Evolutionary conservation across 2,329 filamentous ascomycete species (phyloP).

Genomic region (Paecilomyces niveus): DNA sequence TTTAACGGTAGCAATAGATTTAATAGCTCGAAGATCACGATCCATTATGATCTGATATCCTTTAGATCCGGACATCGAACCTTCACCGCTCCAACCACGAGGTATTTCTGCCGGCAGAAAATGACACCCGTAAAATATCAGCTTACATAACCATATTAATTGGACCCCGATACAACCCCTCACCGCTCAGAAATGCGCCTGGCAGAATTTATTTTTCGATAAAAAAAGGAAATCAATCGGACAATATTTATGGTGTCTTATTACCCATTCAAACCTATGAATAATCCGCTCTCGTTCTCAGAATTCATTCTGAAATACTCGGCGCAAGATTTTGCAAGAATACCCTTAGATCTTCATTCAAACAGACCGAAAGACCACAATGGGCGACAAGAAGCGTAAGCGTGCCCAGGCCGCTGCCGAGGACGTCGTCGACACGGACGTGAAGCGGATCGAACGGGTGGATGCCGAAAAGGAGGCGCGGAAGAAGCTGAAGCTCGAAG

Average conservation of each 20-base stretch:
- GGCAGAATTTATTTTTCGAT: conserved; percentile 5
- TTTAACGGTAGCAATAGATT: neutral
- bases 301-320: neutral
- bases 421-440: conserved; percentile 20
- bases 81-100: too few relatives aligned
- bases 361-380: conserved; percentile 5
- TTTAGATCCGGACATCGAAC: neutral
- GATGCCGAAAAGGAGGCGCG: conserved; percentile 19
- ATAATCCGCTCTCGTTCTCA: neutral
- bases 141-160: neutral
- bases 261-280: too few relatives aligned
- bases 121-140: neutral
- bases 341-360: neutral
- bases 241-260: neutral
- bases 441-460: conserved; percentile 24
- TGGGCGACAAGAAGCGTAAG: conserved; percentile 35
- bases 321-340: too few relatives aligned
- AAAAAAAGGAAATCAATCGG: neutral
- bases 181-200: conserved; percentile 1
- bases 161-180: neutral
- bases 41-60: neutral
- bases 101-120: too few relatives aligned
- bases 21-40: neutral
- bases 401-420: conserved; percentile 20
- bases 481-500: conserved; percentile 15